These are phyloP conservation scores for Eucalyptus regnans DNA, from an alignment of 345 rosid genomes.

Conservation along the genomic window DNA sequence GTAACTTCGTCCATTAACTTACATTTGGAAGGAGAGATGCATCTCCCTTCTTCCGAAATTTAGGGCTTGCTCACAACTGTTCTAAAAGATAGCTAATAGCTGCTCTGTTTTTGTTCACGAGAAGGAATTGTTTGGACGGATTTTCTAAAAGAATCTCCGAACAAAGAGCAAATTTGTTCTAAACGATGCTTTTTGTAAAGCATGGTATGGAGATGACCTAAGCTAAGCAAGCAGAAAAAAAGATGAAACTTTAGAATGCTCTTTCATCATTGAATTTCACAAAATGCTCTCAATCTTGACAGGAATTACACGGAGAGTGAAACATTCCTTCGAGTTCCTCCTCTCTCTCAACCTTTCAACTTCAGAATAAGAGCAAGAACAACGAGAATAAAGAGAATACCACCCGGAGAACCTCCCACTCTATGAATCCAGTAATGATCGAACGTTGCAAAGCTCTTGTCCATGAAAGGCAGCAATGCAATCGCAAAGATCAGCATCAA, in stretches of 20 bases:
- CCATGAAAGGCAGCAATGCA: slow-evolving; percentile 37
- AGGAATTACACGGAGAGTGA: not conserved
- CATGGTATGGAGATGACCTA: not conserved
- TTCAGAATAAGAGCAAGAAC: slow-evolving; percentile 55
- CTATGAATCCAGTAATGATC: slow-evolving; percentile 88
- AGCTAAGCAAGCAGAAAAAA: not conserved
- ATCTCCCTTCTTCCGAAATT: not conserved
- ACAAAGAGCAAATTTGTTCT: not conserved
- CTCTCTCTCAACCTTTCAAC: slow-evolving; percentile 2
- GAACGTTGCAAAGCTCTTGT: slow-evolving; percentile 50
- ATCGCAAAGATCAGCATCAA: slow-evolving; percentile 40
- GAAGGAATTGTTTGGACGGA: not conserved
- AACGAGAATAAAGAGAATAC: slow-evolving; percentile 52
- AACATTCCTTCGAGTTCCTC: not conserved
- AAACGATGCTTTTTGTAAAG: not conserved
- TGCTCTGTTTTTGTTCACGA: not conserved
- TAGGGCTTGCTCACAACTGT: not conserved
- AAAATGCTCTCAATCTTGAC: not conserved
- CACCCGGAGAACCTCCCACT: slow-evolving; percentile 79
- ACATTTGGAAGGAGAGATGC: not conserved
- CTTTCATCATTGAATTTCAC: not conserved
- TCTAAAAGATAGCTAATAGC: not conserved
- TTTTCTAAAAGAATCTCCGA: not conserved
- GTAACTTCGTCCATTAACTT: not conserved
- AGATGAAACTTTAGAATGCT: not conserved